A percentile compares a stretch with the other conserved stretches of the same genome.
phyloP scores from a whole-genome alignment of 306 rosid species.

The Luffa aegyptiaca region DNA sequence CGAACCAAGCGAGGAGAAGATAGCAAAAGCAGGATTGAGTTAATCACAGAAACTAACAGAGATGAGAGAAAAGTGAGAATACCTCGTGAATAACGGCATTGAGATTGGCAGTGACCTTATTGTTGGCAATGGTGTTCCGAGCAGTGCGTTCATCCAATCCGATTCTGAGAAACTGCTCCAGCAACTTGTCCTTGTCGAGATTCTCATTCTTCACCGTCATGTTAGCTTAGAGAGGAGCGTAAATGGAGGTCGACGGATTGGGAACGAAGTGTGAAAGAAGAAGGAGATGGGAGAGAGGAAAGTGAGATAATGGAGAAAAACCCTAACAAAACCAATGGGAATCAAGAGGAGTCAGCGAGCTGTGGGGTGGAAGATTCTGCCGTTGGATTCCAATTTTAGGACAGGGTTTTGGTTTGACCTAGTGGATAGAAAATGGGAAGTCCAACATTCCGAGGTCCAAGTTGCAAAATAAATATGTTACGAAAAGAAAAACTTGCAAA shows the following conservation, averaged over 20 bases:
- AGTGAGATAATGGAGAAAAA: not conserved
- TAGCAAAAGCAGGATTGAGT: not conserved
- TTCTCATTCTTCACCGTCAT: constrained; percentile 51
- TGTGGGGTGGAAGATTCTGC: not conserved
- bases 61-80: not conserved
- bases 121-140: constrained; percentile 75
- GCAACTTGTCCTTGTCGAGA: constrained; percentile 52
- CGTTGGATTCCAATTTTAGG: not conserved
- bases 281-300: not conserved
- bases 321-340: not conserved
- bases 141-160: constrained; percentile 90
- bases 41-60: not conserved
- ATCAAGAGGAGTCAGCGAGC: not conserved
- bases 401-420: too few relatives aligned
- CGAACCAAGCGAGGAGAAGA: not conserved
- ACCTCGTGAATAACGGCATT: constrained; percentile 80
- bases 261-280: too few relatives aligned
- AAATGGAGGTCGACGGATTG: not conserved
- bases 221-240: not conserved
- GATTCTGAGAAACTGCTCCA: constrained; percentile 57
- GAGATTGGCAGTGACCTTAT: constrained; percentile 77
- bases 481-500: too few relatives aligned
- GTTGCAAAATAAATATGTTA: not conserved
- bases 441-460: too few relatives aligned
- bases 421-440: too few relatives aligned